Base-by-base conservation (phyloP, 768 basidiomycete genomes). In the Leccinellum albellum region DNA sequence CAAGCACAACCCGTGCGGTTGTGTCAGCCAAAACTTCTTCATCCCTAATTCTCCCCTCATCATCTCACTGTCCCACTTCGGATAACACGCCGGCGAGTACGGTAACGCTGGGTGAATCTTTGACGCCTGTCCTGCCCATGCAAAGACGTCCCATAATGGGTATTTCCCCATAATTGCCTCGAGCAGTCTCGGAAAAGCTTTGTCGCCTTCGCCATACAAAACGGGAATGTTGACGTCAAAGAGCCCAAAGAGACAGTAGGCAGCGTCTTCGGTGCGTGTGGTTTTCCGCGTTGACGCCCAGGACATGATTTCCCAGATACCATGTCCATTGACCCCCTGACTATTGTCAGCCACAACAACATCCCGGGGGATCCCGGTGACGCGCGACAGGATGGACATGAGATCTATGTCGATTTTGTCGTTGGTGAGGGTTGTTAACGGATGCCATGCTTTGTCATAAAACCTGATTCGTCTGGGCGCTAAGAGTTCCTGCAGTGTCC, bases 251-350 rank as follows among this genome's bases (percentile, higher is more conserved):
- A 73, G 57, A 10, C 59, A 68, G 45, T 73, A 73, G 1, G 73
- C 66, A 1, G 55, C 52, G 15, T 74, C 71, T 46, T 74, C 73
- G 26, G 58, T 49, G 14, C 58, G 61, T 0, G 66, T 71, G 9
- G 71, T 74, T 48, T 61, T 60, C 51, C 71, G 68, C 3, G 46
- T 48, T 17, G 73, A 54, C 14, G 73, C 71, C 71, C 71, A 74
- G 0, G 61, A 63, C 61, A 73, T 64, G 55, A 66, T 66, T 50
- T 73, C 67, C 59, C 60, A 61, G 26, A 64, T 37, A 2, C 61
- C 31, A 40, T 29, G 58, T 2, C 59, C 49, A 47, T 55, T 62
- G 59, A 61, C 54, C 4, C 59, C 63, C 15, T 28, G 60, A 24
- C 56, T 64, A 20, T 63, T 70, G 33, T 70, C 64, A 1, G 63